Evolutionary conservation across 768 basidiomycete genomes (phyloP).

Genomic region (Tephrocybe sp.): DNA sequence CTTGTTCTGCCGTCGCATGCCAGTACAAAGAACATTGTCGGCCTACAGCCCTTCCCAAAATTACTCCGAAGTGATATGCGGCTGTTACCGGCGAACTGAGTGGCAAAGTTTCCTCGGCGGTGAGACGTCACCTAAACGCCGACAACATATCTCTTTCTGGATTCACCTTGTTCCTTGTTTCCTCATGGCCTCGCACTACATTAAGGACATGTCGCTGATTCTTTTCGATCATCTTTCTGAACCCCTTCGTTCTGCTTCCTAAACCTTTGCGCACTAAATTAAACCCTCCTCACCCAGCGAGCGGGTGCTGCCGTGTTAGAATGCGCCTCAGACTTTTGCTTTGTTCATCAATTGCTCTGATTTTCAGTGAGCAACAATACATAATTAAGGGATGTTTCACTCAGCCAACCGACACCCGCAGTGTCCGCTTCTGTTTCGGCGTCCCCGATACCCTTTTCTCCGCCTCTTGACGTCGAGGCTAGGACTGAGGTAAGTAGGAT

Average conservation of each 20-base stretch:
- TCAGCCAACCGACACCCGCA: not conserved
- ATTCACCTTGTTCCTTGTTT: conserved; percentile 12
- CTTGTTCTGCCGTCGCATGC: not conserved
- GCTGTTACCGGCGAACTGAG: no score
- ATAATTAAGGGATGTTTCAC: not conserved
- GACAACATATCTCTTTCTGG: conserved; percentile 13
- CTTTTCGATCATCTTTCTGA: not conserved
- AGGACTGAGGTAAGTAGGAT: conserved; percentile 7
- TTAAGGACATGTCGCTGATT: not conserved
- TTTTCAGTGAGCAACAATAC: conserved; percentile 18
- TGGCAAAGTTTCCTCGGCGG: not conserved
- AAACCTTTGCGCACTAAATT: not conserved
- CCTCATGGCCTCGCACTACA: conserved; percentile 3
- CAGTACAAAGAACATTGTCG: conserved; percentile 10
- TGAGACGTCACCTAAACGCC: conserved; percentile 5
- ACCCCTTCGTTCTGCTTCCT: not conserved
- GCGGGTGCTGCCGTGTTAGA: not conserved
- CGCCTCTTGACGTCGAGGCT: conserved; percentile 18
- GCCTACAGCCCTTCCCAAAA: not conserved
- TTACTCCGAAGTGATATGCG: no score
- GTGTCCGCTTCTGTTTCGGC: conserved; percentile 12
- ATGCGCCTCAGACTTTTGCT: conserved; percentile 10
- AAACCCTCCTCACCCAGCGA: not conserved
- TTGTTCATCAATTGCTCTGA: conserved; percentile 9
- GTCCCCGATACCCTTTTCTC: conserved; percentile 15